These are phyloP conservation scores for Medicago ruthenica DNA, from an alignment of 306 rosid genomes.

Conservation along the genomic window DNA sequence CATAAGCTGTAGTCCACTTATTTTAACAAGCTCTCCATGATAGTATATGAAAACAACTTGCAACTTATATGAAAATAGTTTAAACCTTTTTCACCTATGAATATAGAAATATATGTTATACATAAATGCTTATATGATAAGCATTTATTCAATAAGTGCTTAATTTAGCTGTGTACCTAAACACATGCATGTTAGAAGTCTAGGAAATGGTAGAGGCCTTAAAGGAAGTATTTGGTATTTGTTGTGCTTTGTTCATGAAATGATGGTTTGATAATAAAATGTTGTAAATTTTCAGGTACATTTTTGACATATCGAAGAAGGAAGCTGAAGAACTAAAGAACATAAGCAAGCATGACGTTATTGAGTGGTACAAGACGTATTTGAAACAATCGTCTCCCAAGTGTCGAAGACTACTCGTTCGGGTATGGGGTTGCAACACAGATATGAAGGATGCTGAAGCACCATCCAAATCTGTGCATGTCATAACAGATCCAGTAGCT, in stretches of 20 bases:
- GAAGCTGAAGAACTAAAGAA: constrained; percentile 77
- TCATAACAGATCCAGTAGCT: constrained; percentile 61
- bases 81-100: background rate
- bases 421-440: constrained; percentile 94
- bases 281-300: constrained; percentile 64
- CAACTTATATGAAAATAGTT: too few relatives aligned
- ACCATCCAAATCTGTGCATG: constrained; percentile 45
- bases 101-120: background rate
- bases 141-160: background rate
- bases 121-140: background rate
- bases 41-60: background rate
- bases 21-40: background rate
- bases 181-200: constrained; percentile 1
- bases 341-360: constrained; percentile 69
- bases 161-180: background rate
- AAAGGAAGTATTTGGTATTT: background rate
- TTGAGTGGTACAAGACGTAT: constrained; percentile 76
- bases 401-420: constrained; percentile 72
- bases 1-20: background rate
- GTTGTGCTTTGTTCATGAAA: constrained; percentile 30
- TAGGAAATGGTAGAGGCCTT: constrained; percentile 6
- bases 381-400: constrained; percentile 70
- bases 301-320: constrained; percentile 70
- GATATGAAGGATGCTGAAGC: constrained; percentile 61
- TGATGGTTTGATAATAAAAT: constrained; percentile 25